Evolutionary conservation across 768 basidiomycete species (phyloP), one percentile per base, ranked within the genome.

Genomic region (Hericium erinaceus): DNA sequence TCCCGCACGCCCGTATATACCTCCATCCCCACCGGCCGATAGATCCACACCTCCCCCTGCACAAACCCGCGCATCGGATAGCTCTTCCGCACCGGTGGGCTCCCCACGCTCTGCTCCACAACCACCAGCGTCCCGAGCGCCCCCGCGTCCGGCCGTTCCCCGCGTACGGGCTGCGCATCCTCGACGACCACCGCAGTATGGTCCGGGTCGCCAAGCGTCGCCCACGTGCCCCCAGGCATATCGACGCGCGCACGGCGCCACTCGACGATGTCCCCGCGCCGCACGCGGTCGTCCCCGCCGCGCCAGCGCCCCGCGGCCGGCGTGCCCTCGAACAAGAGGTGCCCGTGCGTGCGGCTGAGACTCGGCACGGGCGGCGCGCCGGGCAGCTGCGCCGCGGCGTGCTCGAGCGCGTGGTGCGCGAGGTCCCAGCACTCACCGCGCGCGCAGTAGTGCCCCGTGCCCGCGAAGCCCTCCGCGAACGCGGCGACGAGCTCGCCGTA

Each of bases 391-490:
- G 72, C 67, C 4, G 70, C 65, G 60, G 77, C 74, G 49, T 73
- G 70, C 55, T 73, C 71, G 56, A 83, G 69, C 28, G 72, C 80
- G 67, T 80, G 75, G 61, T 72, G 69, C 15, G 81, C 80, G 37
- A 83, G 65, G 68, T 81, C 80, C 81, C 81, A 83, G 65, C 80
- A 81, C 61, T 80, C 80, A 39, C 80, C 79, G 24, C 75, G 74
- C n/a, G 70, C 79, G 57, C 80, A 76, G 53, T 71, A 75, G 56
- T 69, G 60, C 5, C 77, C 76, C 1, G 73, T 67, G 3, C 67
- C 74, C 40, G 72, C 70, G 60, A 75, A 81, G 26, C 69, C 65
- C 62, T 77, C 75, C 16, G 78, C 81, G 61, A 74, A 82, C 22
- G 67, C 66, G 0, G 76, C 79, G 40, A 82, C 69, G 1, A 72